phyloP scores from a whole-genome alignment of 345 rosid species.

The Populus alba region DNA sequence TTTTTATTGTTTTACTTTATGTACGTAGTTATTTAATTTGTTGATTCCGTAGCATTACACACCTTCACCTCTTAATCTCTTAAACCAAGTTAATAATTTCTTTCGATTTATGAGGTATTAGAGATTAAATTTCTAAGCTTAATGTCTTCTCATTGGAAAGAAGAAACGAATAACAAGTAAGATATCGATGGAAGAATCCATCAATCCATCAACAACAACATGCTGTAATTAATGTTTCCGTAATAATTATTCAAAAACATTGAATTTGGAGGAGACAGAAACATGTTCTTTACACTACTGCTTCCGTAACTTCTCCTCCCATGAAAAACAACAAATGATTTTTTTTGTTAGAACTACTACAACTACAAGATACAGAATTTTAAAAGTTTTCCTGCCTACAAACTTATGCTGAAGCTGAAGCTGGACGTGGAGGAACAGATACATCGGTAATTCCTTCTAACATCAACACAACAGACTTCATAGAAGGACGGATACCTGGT shows the following conservation, averaged over 20 bases:
- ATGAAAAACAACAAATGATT: too few species aligned
- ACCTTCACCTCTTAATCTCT: too few species aligned
- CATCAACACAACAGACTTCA: conserved; percentile 23
- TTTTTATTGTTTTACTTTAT: too few species aligned
- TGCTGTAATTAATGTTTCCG: background rate
- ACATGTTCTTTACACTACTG: background rate
- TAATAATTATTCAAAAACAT: too few species aligned
- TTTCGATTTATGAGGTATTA: too few species aligned
- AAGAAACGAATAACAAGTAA: too few species aligned
- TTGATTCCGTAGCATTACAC: too few species aligned
- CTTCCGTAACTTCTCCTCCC: background rate
- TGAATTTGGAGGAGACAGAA: background rate
- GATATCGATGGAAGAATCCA: background rate
- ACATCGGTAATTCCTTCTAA: conserved; percentile 21
- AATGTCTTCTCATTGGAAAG: too few species aligned
- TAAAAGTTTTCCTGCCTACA: background rate
- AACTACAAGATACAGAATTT: background rate
- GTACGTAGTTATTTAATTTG: too few species aligned
- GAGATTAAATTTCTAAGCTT: too few species aligned
- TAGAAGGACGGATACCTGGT: conserved; percentile 19
- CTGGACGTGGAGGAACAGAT: conserved; percentile 11
- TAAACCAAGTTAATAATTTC: too few species aligned
- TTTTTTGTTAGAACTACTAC: background rate
- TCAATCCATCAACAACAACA: too few species aligned
- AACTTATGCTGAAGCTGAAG: background rate